These are phyloP conservation scores for Chamaecrista fasciculata DNA, from an alignment of 306 rosid species.

Conservation along the genomic window DNA sequence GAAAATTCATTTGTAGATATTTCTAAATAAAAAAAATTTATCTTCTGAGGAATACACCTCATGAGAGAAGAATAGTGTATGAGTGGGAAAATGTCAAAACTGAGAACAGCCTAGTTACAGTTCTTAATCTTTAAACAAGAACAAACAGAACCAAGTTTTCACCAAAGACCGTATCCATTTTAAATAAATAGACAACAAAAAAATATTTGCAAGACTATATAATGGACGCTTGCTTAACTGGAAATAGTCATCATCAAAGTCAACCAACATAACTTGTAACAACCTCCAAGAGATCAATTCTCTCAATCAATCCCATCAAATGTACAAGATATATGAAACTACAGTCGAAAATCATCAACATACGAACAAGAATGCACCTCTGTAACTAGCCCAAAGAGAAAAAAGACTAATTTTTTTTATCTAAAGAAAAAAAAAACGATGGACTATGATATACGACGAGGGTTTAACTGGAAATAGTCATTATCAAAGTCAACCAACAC, in stretches of 20 bases:
- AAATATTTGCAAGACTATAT: not conserved
- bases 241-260: not conserved
- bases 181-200: not conserved
- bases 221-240: not conserved
- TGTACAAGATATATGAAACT: not conserved
- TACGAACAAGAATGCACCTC: not conserved
- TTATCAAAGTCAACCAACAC: not conserved
- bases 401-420: not conserved
- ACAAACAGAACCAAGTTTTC: not conserved
- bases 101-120: not conserved
- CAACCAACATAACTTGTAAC: not conserved
- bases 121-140: not conserved
- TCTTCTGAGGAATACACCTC: not conserved
- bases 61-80: not conserved
- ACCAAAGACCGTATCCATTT: not conserved
- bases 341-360: not conserved
- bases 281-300: not conserved
- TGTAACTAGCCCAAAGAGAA: not conserved
- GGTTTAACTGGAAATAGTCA: not conserved
- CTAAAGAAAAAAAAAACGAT: not conserved
- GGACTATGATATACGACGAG: not conserved
- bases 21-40: not conserved
- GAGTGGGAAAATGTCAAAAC: not conserved
- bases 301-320: not conserved
- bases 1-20: not conserved